Evolutionary conservation across 1,139 yeast species (phyloP), one percentile per base, ranked within the genome.

Genomic region (Zygosaccharomyces sapae): DNA sequence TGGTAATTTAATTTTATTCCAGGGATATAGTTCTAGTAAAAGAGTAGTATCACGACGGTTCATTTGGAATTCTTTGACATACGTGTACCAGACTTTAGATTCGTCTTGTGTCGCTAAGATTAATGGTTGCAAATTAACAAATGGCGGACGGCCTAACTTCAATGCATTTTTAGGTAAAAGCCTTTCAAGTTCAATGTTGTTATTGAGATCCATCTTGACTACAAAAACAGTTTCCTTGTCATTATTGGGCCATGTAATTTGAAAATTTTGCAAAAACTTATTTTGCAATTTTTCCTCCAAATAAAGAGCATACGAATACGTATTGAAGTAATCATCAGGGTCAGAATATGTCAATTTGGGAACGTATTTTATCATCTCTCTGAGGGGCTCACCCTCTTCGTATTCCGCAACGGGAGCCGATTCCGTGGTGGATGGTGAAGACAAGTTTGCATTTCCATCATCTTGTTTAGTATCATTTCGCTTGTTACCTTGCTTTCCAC

Each of bases 231-330:
- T 74, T 47, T 74, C 76, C 44, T 72, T 70, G 29, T 70, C 71
- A 42, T 73, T 77, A 24, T 68, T 71, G 48, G 72, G 78, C 83
- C 83, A 79, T 49, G 76, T 79, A 43, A 81, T 68, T 0, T 75
- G 64, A 40, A 77, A 74, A 37, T 76, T 71, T 2, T 73, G 67
- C 42, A 80, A 71, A 37, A 78, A 70, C 33, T 73, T 72, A 31
- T 67, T 63, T 36, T 73, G 75, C 30, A 71, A 62, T 40, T 72
- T 68, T 55, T 82, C 86, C 61, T 83, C 90, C 44, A 80, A 68
- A 51, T 80, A 81, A 47, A 83, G 65, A 48, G 81, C 81, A 62
- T 75, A 76, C 50, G 84, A 75, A 70, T 81, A 76, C 55, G 80
- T 82, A 53, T 75, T 68, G 57, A 74, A 77, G 58, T 83, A 83